These are phyloP conservation scores for Onygena corvina DNA, from an alignment of 2,329 filamentous ascomycete species.

Conservation along the genomic window DNA sequence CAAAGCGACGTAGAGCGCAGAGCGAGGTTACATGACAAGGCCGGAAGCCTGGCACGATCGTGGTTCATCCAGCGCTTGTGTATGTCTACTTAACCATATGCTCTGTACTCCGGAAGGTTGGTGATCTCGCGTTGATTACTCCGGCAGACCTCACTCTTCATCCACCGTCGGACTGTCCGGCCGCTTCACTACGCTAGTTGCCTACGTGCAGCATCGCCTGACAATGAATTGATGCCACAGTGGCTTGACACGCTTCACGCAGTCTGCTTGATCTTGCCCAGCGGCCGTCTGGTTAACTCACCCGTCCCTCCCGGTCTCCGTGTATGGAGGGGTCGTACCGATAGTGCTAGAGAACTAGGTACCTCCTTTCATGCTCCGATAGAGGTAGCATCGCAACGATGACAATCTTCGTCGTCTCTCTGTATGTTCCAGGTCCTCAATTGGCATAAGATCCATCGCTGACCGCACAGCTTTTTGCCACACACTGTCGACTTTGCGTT, in stretches of 20 bases:
- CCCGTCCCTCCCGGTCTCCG: not conserved
- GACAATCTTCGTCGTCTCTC: conserved; percentile 49
- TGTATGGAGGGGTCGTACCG: conserved; percentile 6
- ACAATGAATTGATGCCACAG: not conserved
- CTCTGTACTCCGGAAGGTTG: too few species aligned
- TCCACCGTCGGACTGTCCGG: too few species aligned
- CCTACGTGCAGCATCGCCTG: too few species aligned
- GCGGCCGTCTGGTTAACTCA: not conserved
- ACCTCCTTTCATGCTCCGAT: not conserved
- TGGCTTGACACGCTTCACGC: not conserved
- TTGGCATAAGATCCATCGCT: conserved; percentile 30
- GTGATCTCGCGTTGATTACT: too few species aligned
- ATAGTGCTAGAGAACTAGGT: too few species aligned
- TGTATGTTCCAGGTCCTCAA: conserved; percentile 42
- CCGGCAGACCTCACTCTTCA: too few species aligned
- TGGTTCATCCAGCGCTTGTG: too few species aligned
- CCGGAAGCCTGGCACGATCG: not conserved
- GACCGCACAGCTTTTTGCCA: conserved; percentile 62
- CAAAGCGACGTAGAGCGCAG: too few species aligned
- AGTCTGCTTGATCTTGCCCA: not conserved
- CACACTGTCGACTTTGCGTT: conserved; percentile 83
- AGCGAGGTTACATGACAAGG: not conserved
- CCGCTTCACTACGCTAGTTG: too few species aligned
- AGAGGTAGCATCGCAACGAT: conserved; percentile 26
- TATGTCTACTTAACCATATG: too few species aligned